Evolutionary conservation across 345 rosid genomes (phyloP), one percentile per base, ranked within the genome.

Genomic region (Euclidium syriacum): DNA sequence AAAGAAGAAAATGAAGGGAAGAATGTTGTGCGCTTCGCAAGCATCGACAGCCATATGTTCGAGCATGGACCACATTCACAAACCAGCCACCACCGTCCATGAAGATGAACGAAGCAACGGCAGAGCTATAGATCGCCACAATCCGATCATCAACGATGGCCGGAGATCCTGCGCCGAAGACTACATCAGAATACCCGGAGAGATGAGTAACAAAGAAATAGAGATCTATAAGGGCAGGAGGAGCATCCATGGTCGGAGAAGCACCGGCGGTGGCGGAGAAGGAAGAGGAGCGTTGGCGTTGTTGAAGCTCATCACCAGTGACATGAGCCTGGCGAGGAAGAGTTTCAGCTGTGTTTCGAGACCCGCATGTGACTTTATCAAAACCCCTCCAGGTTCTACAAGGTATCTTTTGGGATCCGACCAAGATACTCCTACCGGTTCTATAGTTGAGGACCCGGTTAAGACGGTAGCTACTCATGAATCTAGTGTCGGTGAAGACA

Each of bases 21-120:
- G 24, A 39, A 48, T 63, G 65, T 65, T 72, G 5, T 72, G 76
- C 62, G 83, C 83, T 36, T 90, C 99, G 5, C 96, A 87, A 75
- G 91, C 91, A 62, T 94, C 99, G 30, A 90, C 99, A 14, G 82
- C 97, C 67, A 74, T 87, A 66, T 84, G 90, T 66, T 81, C 84
- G 79, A 81, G 52, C 63, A 73, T 74, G 78, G 83, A 82, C 34
- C 81, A 79, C 62, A 56, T 68, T 12, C 63, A 70, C 0, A 63
- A 75, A 43, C 39, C 81, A 67, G 60, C 75, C 39, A 64, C 71
- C 22, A 47, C 51, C 49, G 18, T 30, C 19, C 26, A 12, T 22
- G 25, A 70, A 46, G 52, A 46, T 50, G 76, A 62, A 34, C 77
- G 75, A 1, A 84, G 79, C 25, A 87, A 83, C 65, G 43, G 64